Base-by-base conservation (phyloP, 192 early-diverging fungal species). In the Gigaspora rosea region DNA sequence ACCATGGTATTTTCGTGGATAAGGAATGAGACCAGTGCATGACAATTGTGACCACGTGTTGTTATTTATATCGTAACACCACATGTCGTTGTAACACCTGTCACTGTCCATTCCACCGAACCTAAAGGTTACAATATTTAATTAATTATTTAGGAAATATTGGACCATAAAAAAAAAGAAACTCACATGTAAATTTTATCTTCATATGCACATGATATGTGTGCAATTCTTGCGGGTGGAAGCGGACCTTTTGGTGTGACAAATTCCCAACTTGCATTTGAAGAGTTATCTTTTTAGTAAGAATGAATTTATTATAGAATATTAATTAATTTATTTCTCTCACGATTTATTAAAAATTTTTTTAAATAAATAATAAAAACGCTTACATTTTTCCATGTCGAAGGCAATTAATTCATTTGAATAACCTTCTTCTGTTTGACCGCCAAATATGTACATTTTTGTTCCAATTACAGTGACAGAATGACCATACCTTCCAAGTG, bases 51-150 rank as follows among this genome's bases (percentile, higher is more conserved):
- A 56, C 88, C 88, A 90, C 8, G 52, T 58, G 16, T 84, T 79
- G 2, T 69, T 82, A 8, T 76, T 56, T 5, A 82, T 78, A 46
- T 88, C 85, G 52, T 82, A 87, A 57, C 79, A 81, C 88, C 88
- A 90, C 32, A 86, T 84, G 71, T 90, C 88, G 71, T 90, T 88
- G 65, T 81, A 87, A 48, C 82, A 83, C 67, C 67, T 79, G 47
- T 84, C 77, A 52, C 82, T 80, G 66, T 88, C 84, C 1, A 74
- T 82, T 49, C 88, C 88, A 68, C 87, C 87, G 76, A 90, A 90
- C 64, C 88, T 89, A 70, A 49, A 16, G 16, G 11, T 7, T 32
- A 59, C 48, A 12, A 50, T 35, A 6, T 33, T 35, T 35, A 33
- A 33, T 35, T 35, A 33, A 33, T 36, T 64, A 41, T 64, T 64